Conservation (phyloP, 2,329 filamentous ascomycete species). For the Alternaria sp. region DNA sequence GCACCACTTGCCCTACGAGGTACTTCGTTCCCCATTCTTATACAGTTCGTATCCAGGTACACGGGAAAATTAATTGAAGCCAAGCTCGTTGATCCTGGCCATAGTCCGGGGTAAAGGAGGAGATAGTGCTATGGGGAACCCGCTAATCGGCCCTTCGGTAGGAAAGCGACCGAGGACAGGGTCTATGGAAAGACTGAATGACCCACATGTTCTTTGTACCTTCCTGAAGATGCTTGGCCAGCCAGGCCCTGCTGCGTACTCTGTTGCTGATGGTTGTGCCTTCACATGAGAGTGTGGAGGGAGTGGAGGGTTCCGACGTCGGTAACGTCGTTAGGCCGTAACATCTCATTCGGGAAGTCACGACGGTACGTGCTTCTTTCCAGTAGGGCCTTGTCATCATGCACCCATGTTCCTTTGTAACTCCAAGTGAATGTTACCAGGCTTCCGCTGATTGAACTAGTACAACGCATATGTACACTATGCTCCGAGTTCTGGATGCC, state of each 20-base stretch:
- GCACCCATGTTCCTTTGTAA: background rate
- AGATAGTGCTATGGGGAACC: slow-evolving; percentile 18
- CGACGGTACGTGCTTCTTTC: background rate
- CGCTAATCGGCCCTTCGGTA: slow-evolving; percentile 28
- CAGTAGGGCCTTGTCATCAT: background rate
- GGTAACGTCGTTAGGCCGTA: too few relatives aligned
- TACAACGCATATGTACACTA: background rate
- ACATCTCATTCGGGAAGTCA: background rate
- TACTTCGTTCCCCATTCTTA: slow-evolving; percentile 19
- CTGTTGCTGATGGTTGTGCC: background rate
- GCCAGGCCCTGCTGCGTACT: background rate
- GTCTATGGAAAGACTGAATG: background rate
- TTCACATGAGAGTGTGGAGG: background rate
- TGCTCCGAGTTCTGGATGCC: background rate
- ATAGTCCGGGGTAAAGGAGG: slow-evolving; percentile 30
- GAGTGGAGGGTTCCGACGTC: too few relatives aligned
- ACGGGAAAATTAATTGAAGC: slow-evolving; percentile 33
- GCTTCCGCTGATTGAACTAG: background rate
- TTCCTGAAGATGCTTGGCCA: background rate
- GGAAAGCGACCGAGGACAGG: slow-evolving; percentile 25
- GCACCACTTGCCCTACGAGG: slow-evolving; percentile 1
- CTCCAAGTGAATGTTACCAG: background rate
- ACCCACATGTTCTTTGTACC: background rate
- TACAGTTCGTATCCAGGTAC: slow-evolving; percentile 15
- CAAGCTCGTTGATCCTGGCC: slow-evolving; percentile 17